Evolutionary conservation across 495 filamentous ascomycete genomes (phyloP).

Genomic region (Neurospora sp.): DNA sequence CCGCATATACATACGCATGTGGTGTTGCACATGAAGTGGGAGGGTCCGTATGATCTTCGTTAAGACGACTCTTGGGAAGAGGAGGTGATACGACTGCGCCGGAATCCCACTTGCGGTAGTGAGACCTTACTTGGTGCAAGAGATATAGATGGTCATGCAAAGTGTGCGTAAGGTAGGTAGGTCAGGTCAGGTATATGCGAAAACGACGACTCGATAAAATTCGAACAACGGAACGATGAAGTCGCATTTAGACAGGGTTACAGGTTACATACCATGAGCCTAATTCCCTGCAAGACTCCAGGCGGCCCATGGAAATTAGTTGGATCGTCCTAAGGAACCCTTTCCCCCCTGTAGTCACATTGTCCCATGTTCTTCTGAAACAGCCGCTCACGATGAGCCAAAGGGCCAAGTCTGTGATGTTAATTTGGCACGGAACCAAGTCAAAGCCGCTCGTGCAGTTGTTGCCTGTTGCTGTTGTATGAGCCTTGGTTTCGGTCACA

Average conservation of each 20-base stretch:
- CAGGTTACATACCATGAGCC: not conserved
- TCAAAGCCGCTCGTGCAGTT: not conserved
- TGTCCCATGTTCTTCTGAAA: not conserved
- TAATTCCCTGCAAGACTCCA: not conserved
- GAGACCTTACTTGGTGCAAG: not conserved
- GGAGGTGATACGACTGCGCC: not conserved
- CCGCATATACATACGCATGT: conserved; percentile 7
- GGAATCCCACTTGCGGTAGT: not conserved
- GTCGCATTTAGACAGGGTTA: not conserved
- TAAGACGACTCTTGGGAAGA: not conserved
- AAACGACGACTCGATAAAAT: not conserved
- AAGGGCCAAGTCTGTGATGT: not conserved
- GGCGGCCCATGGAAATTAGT: not conserved
- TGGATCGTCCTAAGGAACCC: not conserved
- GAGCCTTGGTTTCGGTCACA: not conserved
- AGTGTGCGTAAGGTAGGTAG: not conserved
- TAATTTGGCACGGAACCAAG: not conserved
- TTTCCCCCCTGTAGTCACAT: not conserved
- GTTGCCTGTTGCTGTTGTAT: not conserved
- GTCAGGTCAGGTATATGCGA: not conserved
- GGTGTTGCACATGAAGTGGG: conserved; percentile 18
- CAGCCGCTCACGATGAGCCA: not conserved
- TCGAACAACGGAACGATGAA: not conserved
- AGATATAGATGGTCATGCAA: not conserved
- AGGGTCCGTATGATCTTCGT: not conserved